Evolutionary conservation across 148 eudicot genomes (phyloP), one percentile per base, ranked within the genome.

Genomic region (Arctostaphylos glauca): DNA sequence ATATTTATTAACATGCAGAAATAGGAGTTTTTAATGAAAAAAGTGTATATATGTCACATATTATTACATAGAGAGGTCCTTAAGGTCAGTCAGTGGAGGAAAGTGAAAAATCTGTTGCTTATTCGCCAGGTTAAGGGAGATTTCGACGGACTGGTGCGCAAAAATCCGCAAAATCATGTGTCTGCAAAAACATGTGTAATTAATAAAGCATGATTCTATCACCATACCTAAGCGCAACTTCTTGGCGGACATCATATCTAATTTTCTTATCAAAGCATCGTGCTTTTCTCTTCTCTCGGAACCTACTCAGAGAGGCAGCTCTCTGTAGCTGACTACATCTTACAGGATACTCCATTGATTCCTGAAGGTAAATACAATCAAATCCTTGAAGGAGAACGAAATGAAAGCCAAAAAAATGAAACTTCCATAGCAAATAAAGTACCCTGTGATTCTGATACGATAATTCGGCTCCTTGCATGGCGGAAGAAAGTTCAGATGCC

Each of bases 201-300:
- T 43, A 31, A 25, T 2, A 38, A 54, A 78, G 23, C 48, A 19
- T 46, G 56, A 49, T 47, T 83, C 66, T 44, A 23, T 9, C 23
- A 75, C 56, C 84, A 77, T 87, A 93, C 96, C 91, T 90, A 15
- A 86, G 87, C 67, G 96, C 96, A 80, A 93, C 94, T 88, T 91
- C 91, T 85, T 89, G 93, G 8, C 96, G 96, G 54, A 93, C 92
- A 84, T 84, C 79, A 77, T 93, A 93, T 82, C 92, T 89, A 81
- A 93, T 88, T 81, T 89, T 90, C 86, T 93, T 93, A 59, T 93
- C 94, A 84, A 86, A 93, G 81, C 92, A 89, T 66, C 96, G 89
- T 44, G 84, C 89, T 83, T 91, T 89, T 85, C 92, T 90, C 90
- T 93, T 93, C 74, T 89, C 89, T 44, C 91, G 91, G 79, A 88